Evolutionary conservation across 495 filamentous ascomycete species (phyloP).

Genomic region (Penicillium goetzii): DNA sequence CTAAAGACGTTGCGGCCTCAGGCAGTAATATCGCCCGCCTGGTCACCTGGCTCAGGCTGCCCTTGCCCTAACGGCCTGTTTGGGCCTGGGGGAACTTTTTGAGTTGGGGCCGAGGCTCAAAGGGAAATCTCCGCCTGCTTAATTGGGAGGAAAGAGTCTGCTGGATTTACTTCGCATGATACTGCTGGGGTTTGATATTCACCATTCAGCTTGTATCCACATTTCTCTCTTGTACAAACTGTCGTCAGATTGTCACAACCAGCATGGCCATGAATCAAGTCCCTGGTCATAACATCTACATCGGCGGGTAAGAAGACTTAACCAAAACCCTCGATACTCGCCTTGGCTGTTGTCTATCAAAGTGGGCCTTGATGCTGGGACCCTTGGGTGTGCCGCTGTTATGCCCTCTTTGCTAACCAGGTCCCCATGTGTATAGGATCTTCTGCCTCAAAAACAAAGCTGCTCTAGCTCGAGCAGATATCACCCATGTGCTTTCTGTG

Average conservation of each 20-base stretch:
- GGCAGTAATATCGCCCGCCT: background rate
- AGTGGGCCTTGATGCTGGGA: conserved; percentile 16
- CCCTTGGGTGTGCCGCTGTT: background rate
- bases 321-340: conserved; percentile 1
- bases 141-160: conserved; percentile 11
- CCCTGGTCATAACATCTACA: conserved; percentile 74
- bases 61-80: conserved; percentile 28
- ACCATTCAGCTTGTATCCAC: background rate
- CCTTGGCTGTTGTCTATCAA: conserved; percentile 12
- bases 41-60: conserved; percentile 20
- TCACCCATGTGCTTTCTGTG: conserved; percentile 92
- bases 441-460: conserved; percentile 72
- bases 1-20: conserved; percentile 15
- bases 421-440: conserved; percentile 54
- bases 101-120: conserved; percentile 26
- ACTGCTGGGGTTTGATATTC: background rate
- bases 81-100: conserved; percentile 20
- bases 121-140: conserved; percentile 18
- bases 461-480: conserved; percentile 67
- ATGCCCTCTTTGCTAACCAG: conserved; percentile 11
- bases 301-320: conserved; percentile 72
- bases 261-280: conserved; percentile 56
- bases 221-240: background rate
- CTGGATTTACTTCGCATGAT: background rate
- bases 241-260: background rate